A percentile compares a stretch with the other conserved stretches of the same genome.
phyloP scores from a whole-genome alignment of 371 early-diverging fungal species.

The Rhizopus arrhizus region DNA sequence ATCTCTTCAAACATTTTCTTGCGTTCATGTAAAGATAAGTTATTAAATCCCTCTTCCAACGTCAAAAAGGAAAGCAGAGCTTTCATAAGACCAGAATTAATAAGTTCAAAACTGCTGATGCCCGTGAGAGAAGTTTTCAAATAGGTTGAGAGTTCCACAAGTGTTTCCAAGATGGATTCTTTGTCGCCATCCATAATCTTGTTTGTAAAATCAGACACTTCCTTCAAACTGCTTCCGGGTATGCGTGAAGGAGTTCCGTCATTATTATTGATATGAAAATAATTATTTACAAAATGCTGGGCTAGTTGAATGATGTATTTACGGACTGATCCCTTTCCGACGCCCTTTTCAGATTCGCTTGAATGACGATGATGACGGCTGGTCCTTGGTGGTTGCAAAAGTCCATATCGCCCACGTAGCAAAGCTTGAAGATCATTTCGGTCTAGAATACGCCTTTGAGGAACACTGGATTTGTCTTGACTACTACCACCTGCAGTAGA shows the following conservation, averaged over 20 bases:
- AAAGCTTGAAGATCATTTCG: constrained; percentile 34
- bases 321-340: constrained; percentile 43
- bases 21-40: constrained; percentile 22
- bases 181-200: constrained; percentile 18
- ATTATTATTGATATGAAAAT: constrained; percentile 4
- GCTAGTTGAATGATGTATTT: constrained; percentile 40
- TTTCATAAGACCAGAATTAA: constrained; percentile 75
- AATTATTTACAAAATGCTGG: constrained; percentile 29
- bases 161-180: constrained; percentile 17
- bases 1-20: constrained; percentile 47
- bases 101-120: constrained; percentile 82
- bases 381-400: constrained; percentile 13
- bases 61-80: constrained; percentile 59
- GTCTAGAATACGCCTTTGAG: constrained; percentile 28
- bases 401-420: constrained; percentile 32
- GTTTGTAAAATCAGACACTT: constrained; percentile 29
- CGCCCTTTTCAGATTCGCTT: constrained; percentile 33
- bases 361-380: constrained; percentile 6
- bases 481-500: constrained; percentile 3
- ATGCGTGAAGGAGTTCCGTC: background rate
- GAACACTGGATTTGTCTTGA: background rate
- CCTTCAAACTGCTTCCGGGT: constrained; percentile 28
- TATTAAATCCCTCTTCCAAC: constrained; percentile 16
- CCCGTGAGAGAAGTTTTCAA: constrained; percentile 46
- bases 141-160: constrained; percentile 28